Base-by-base conservation (phyloP, 306 rosid genomes). In the Psophocarpus tetragonolobus region DNA sequence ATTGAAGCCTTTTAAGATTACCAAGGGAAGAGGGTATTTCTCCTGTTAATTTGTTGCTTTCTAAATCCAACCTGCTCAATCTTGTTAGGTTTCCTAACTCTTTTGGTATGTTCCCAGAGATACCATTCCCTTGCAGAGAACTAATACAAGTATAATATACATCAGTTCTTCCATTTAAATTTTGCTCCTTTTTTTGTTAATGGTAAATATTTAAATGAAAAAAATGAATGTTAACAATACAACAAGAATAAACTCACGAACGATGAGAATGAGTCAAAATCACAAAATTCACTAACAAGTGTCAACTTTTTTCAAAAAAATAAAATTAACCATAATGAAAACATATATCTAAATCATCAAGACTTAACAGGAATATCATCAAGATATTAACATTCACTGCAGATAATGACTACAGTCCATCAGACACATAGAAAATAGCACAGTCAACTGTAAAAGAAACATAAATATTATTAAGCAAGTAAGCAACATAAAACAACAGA, bases 11-110 rank as follows among this genome's bases (percentile, higher is more conserved):
- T 58, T 71, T 80, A 73, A 96, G 93, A 80, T 91, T 86, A 57
- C 97, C 97, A 71, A 96, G 90, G 77, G 96, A 85, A 4, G 92
- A 56, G 45, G 99, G 99, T 86, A 96, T 96, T 85, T 82, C 88
- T 64, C 99, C 98, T 13, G 69, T 83, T 76, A 96, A 86, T 72
- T 80, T 88, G 80, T 96, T 96, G 75, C 80, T 81, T 82, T 78
- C 90, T 90, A 96, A 87, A 86, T 96, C 93, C 85, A 96, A 90
- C 83, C 87, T 90, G 69, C 13, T 17, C 87, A 96, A 86, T 75
- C 78, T 91, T 47, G 87, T 87, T 73, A 96, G 75, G 79, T 90
- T 87, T 73, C 98, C 99, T 10, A 91, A 77, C 80, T 91, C 97
- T 82, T 87, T 70, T 11, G 99, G 98, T 77, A 96, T 90, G 35